Base-by-base conservation (phyloP, 2,329 filamentous ascomycete genomes). In the Didymellaceae sp. region DNA sequence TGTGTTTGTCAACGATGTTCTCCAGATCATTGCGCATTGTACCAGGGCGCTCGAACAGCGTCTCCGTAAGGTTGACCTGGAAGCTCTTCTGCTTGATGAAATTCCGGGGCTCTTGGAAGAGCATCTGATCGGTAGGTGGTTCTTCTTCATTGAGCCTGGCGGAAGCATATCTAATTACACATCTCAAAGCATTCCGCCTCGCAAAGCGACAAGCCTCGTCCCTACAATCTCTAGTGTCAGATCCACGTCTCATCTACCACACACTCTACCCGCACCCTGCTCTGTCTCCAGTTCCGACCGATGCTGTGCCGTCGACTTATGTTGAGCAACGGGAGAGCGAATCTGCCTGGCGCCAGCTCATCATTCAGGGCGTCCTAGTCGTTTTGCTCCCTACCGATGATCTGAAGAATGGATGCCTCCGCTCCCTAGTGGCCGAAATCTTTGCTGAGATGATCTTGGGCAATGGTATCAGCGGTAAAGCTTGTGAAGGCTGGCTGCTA, bases 321-420 rank as follows among this genome's bases (percentile, higher is more conserved):
- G 70, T 79, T 51, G 78, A 83, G 47, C 91, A 96, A 75, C 78
- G 79, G 49, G 83, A 88, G 54, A 93, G 91, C 65, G 94, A 97
- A 76, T 81, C 82, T 20, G 80, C 85, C 35, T 97, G 97, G 78
- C 88, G 93, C 62, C 90, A 96, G 68, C 78, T 97, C 48, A 80
- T 97, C n/a, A 87, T 92, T 13, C 86, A 92, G 67, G 90, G 88
- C 22, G 81, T 91, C 28, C 78, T 99, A 55, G 87, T 90, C 18
- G 80, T 96, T 43, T 82, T 99, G 13, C 81, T 99, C 16, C 94
- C 94, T 8, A 94, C 91, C 13, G 93, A 97, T 66, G 93, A 97
- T 71, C 79, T 97, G 30, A 86, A 93, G 66, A 97, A 96, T 71
- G 85, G 85, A 45, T 96, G 90, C 71, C 79, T 97, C 64, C 88